These are phyloP conservation scores for Akanthomyces dipterigenus DNA, from an alignment of 2,329 filamentous ascomycete genomes.

Conservation along the genomic window DNA sequence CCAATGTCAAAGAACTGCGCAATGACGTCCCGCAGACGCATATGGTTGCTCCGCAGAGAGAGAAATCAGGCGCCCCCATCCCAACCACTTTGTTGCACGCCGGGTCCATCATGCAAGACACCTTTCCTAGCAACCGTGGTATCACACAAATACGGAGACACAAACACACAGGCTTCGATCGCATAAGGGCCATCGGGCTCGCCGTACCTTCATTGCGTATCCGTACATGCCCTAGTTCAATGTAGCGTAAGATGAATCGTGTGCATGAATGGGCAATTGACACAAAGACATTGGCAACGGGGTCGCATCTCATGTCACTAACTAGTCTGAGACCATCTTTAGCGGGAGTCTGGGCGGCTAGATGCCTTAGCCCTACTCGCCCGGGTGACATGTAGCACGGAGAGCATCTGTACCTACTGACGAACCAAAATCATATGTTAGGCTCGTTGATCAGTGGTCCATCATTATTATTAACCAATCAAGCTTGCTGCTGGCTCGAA, in stretches of 20 bases:
- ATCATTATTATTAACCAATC: neutral
- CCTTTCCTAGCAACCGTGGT: neutral
- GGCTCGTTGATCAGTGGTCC: neutral
- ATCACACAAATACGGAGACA: neutral
- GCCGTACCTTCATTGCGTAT: neutral
- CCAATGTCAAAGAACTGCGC: neutral
- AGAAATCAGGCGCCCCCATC: neutral
- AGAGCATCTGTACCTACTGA: neutral
- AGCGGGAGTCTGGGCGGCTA: neutral
- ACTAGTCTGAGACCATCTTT: neutral
- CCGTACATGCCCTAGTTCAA: neutral
- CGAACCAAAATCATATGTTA: neutral
- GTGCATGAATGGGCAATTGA: neutral
- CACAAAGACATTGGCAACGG: neutral
- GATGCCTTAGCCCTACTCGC: slow-evolving; percentile 6
- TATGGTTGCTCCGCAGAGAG: neutral
- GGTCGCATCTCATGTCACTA: neutral
- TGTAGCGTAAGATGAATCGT: neutral
- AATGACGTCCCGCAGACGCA: neutral
- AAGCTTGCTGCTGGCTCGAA: neutral
- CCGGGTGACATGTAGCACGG: neutral
- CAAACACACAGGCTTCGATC: neutral
- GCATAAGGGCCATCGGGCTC: neutral
- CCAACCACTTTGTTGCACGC: neutral
- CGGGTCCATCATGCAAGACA: neutral